Evolutionary conservation across 1,284 basidiomycete genomes (phyloP), one percentile per base, ranked within the genome.

Genomic region (Irpex sp.): DNA sequence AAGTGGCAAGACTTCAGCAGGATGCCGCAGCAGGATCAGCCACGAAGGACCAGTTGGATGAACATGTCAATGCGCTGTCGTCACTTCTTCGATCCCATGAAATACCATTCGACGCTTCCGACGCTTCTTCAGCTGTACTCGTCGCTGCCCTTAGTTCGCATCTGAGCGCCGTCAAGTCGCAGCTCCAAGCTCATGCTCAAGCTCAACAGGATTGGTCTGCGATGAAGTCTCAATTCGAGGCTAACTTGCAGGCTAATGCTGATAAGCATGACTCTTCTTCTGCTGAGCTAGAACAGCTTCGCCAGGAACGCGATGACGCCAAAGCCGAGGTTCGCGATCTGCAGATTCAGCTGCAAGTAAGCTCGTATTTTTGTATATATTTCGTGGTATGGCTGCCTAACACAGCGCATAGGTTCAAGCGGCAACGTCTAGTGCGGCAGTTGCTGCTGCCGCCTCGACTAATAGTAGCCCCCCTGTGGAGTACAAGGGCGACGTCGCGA

Each of bases 201-300:
- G 79, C 78, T 31, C 80, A 85, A 69, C 73, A 70, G 13, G 82
- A 84, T 57, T 83, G 82, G 83, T 77, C 79, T 6, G 61, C 66
- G 0, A 56, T 75, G 17, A 75, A 80, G 54, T 73, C 77, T 54
- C 79, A 80, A 68, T 65, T 86, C 58, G 84, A 87, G 67, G 81
- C 81, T 36, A 83, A 86, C 61, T 70, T 86, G 4, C 76, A 77
- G 21, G 68, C 66, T 15, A 78, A 79, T 0, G 61, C 81, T 46
- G 81, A 82, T 65, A 82, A 81, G 66, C 79, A 82, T 11, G 82
- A 85, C 65, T 66, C 75, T 2, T 68, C 87, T 31, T 74, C 75
- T 56, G 74, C 76, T 57, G 85, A 90, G 65, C 69, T 90, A 35
- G 87, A 89, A 65, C 80, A 81, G 17, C 79, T 79, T 5, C 76